phyloP scores from a whole-genome alignment of 768 basidiomycete species.

The Suillus paluster region DNA sequence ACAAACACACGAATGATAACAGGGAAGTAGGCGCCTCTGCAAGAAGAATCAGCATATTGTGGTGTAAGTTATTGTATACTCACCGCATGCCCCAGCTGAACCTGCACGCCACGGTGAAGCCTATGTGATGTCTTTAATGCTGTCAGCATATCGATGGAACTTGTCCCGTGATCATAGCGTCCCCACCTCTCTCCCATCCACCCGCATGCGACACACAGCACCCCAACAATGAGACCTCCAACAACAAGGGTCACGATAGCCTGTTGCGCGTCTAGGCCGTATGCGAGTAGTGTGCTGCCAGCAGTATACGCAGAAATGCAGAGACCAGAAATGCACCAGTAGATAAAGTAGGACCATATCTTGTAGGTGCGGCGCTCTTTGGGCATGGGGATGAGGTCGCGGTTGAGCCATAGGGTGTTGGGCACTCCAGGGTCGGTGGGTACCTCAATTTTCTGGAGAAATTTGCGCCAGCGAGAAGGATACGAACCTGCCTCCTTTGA shows the following conservation, averaged over 20 bases:
- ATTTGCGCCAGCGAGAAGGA: neutral
- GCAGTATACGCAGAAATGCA: slow-evolving; percentile 20
- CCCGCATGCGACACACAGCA: slow-evolving; percentile 24
- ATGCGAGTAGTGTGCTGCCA: slow-evolving; percentile 24
- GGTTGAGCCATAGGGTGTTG: slow-evolving; percentile 18
- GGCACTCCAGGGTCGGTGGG: neutral
- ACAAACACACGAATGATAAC: neutral
- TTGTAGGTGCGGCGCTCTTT: slow-evolving; percentile 31
- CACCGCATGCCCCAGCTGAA: slow-evolving; percentile 25
- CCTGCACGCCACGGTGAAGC: slow-evolving; percentile 22
- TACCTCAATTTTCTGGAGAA: slow-evolving; percentile 1
- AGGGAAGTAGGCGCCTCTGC: slow-evolving; percentile 3
- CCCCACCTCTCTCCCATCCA: slow-evolving; percentile 27
- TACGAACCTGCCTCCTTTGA: neutral
- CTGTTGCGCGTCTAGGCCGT: slow-evolving; percentile 20
- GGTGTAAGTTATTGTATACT: neutral
- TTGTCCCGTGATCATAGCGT: neutral
- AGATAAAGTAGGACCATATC: slow-evolving; percentile 30
- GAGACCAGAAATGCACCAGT: slow-evolving; percentile 29
- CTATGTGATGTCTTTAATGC: slow-evolving; percentile 19
- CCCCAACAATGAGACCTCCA: slow-evolving; percentile 17
- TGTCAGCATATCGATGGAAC: slow-evolving; percentile 8
- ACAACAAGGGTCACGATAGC: slow-evolving; percentile 20
- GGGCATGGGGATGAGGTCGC: slow-evolving; percentile 31
- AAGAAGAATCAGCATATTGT: neutral